Evolutionary conservation across 2,329 filamentous ascomycete species (phyloP).

Genomic region (Pestalotiopsis sp.): DNA sequence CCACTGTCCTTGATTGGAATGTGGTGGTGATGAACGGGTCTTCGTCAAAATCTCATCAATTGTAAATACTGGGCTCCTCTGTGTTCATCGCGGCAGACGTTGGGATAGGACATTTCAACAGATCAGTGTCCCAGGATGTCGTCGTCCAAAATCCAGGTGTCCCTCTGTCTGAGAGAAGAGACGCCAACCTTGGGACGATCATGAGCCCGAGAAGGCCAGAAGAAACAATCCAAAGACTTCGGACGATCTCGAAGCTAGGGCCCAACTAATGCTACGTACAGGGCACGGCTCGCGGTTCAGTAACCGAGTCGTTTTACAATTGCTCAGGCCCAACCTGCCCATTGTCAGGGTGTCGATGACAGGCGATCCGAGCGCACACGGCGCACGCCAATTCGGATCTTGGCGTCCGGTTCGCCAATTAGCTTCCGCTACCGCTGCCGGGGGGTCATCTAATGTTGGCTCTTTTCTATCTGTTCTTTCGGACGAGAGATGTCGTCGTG

Average conservation of each 20-base stretch:
- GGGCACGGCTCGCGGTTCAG: background rate
- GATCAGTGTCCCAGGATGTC: no score
- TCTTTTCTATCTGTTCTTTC: background rate
- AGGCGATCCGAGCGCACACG: background rate
- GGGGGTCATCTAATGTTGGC: background rate
- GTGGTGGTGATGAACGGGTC: background rate
- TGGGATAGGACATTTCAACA: no score
- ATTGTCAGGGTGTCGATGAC: background rate
- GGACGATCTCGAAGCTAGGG: background rate
- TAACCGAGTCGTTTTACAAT: background rate
- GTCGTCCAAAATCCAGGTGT: background rate
- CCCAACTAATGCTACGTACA: background rate
- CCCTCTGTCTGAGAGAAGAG: background rate
- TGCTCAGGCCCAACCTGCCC: background rate
- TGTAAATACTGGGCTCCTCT: background rate
- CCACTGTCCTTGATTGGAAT: background rate
- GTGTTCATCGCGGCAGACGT: no score
- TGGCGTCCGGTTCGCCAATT: background rate
- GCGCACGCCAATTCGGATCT: background rate
- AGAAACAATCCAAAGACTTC: background rate
- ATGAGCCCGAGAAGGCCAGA: background rate
- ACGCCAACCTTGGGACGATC: background rate
- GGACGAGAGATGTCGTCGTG: background rate
- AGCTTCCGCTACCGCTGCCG: background rate
- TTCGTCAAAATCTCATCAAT: background rate